phyloP scores from a whole-genome alignment of 148 eudicot genomes.

The Amaranthus hypochondriacus region DNA sequence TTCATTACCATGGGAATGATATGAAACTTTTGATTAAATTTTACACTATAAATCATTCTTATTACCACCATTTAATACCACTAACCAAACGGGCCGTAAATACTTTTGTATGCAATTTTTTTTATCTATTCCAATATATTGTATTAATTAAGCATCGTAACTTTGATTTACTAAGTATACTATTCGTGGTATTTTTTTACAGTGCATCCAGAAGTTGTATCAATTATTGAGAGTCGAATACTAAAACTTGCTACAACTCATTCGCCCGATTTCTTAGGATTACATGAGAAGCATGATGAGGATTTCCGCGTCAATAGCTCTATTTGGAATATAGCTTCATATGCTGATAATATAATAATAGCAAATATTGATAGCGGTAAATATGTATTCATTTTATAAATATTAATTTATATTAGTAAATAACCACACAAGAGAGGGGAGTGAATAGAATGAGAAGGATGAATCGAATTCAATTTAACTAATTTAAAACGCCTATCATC shows the following conservation, averaged over 20 bases:
- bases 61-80: too few species aligned
- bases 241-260: neutral
- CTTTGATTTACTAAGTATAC: too few species aligned
- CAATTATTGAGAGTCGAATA: neutral
- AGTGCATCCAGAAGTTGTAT: conserved; percentile 8
- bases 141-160: too few species aligned
- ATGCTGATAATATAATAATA: conserved; percentile 20
- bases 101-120: too few species aligned
- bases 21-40: too few species aligned
- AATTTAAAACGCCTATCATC: too few species aligned
- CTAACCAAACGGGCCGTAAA: too few species aligned
- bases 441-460: too few species aligned
- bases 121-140: too few species aligned
- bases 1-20: too few species aligned
- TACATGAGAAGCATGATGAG: neutral
- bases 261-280: conserved; percentile 2
- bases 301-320: neutral
- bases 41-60: neutral
- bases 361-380: conserved; percentile 18
- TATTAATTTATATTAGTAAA: neutral
- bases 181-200: neutral
- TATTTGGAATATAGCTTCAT: conserved; percentile 10
- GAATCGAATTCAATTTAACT: too few species aligned
- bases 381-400: neutral
- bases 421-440: too few species aligned